Evolutionary conservation across 768 basidiomycete species (phyloP).

Genomic region (Russula dissimulans): DNA sequence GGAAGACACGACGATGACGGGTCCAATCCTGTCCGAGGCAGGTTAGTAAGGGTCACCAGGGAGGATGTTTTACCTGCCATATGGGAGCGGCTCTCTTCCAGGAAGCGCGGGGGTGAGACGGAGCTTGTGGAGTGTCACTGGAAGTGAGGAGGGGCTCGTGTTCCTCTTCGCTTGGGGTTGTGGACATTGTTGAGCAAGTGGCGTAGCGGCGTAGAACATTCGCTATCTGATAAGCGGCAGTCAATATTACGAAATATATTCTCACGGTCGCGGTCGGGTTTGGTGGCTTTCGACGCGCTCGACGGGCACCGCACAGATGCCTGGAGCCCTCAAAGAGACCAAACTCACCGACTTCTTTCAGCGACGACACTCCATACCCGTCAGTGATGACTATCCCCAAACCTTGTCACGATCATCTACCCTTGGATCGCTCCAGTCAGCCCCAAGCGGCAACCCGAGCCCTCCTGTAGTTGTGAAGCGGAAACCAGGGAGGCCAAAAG

Average conservation of each 20-base stretch:
- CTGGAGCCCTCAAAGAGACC: background rate
- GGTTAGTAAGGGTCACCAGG: background rate
- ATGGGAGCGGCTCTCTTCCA: slow-evolving; percentile 15
- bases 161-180: background rate
- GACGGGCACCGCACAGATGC: background rate
- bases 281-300: background rate
- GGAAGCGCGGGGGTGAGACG: background rate
- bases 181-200: background rate
- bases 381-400: background rate
- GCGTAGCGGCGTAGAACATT: no score
- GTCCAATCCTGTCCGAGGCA: slow-evolving; percentile 12
- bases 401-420: background rate
- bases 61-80: background rate
- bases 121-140: background rate
- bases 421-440: background rate
- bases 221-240: no score
- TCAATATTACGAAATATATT: no score
- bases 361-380: background rate
- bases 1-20: slow-evolving; percentile 17
- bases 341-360: slow-evolving; percentile 15
- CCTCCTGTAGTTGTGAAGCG: background rate
- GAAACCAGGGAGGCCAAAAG: slow-evolving; percentile 20
- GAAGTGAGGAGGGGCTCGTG: slow-evolving; percentile 13
- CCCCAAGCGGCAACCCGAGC: background rate
- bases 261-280: no score